Percentiles rank a stretch among this genome's conserved stretches.
phyloP scores from a whole-genome alignment of 805 yeast species.

The Suhomyces pyralidae region DNA sequence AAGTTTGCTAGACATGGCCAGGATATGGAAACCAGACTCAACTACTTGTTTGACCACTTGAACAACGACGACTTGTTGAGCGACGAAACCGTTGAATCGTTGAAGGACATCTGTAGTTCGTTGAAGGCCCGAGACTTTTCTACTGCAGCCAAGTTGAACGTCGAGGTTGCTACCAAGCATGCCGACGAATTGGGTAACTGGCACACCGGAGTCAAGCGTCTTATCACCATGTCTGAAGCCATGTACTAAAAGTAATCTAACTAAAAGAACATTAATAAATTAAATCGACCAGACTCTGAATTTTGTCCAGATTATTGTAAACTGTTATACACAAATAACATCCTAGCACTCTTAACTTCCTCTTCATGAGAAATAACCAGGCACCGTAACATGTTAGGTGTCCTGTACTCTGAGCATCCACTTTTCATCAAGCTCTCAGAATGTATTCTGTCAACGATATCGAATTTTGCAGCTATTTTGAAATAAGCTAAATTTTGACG shows the following conservation, averaged over 20 bases:
- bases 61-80: slow-evolving; percentile 67
- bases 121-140: slow-evolving; percentile 54
- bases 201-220: slow-evolving; percentile 88
- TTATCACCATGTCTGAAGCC: slow-evolving; percentile 67
- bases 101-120: slow-evolving; percentile 50
- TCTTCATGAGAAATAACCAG: too few relatives aligned
- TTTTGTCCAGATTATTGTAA: too few relatives aligned
- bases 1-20: slow-evolving; percentile 66
- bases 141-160: slow-evolving; percentile 55
- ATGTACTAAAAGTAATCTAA: slow-evolving; percentile 13
- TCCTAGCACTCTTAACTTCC: too few relatives aligned
- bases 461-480: too few relatives aligned
- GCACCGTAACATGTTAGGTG: too few relatives aligned
- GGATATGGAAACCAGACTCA: slow-evolving; percentile 81
- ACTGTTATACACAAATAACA: too few relatives aligned
- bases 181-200: slow-evolving; percentile 83
- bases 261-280: too few relatives aligned
- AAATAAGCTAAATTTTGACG: too few relatives aligned
- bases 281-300: too few relatives aligned
- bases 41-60: slow-evolving; percentile 72
- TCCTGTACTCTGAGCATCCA: too few relatives aligned
- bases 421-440: too few relatives aligned
- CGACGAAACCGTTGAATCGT: slow-evolving; percentile 49
- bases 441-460: too few relatives aligned
- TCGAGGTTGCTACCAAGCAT: slow-evolving; percentile 59